A percentile compares a stretch with the other conserved stretches of the same genome.
These are phyloP conservation scores for Russula abietina DNA, from an alignment of 768 basidiomycete genomes.

Conservation along the genomic window DNA sequence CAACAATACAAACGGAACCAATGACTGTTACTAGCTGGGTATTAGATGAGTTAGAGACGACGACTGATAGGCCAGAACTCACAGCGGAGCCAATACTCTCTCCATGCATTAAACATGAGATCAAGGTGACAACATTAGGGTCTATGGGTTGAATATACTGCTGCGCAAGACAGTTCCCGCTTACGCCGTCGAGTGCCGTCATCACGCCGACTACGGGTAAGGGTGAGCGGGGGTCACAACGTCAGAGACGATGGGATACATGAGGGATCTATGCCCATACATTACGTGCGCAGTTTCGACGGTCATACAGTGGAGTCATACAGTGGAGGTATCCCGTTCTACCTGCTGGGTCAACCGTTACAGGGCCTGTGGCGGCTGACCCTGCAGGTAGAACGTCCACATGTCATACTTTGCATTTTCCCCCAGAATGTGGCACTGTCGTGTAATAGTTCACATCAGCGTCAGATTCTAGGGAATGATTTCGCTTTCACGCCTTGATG, in stretches of 20 bases:
- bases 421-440: no score
- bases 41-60: neutral
- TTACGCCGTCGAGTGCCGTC: neutral
- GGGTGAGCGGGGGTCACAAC: neutral
- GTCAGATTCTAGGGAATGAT: no score
- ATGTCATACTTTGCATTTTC: no score
- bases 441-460: no score
- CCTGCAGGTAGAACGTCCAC: no score
- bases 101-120: slow-evolving; percentile 31
- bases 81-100: slow-evolving; percentile 37
- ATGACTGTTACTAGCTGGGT: slow-evolving; percentile 31
- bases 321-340: no score
- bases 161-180: slow-evolving; percentile 5
- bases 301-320: no score
- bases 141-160: neutral
- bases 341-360: no score
- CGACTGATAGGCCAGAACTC: slow-evolving; percentile 19
- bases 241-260: neutral
- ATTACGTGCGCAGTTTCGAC: no score
- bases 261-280: neutral
- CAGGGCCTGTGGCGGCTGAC: no score
- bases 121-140: neutral
- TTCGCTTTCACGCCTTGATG: no score
- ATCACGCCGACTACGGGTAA: neutral
- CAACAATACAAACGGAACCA: neutral